Evolutionary conservation across 495 filamentous ascomycete species (phyloP), one percentile per base, ranked within the genome.

Genomic region (Penicillium verhagenii): DNA sequence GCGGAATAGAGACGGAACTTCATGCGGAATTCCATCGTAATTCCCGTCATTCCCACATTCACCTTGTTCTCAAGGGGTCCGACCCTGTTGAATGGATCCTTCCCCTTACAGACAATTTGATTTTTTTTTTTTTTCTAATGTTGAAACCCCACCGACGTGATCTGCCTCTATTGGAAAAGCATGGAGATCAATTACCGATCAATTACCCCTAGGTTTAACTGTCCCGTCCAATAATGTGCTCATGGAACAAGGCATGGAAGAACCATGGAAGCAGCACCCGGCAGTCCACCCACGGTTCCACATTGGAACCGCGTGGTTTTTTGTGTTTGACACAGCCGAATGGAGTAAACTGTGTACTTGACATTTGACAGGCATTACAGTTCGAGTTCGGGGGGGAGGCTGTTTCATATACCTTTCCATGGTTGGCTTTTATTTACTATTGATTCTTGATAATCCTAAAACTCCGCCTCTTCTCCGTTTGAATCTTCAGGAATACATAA

Each of bases 331-430:
- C 8, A 28, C 21, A 14, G 19, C 42, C 42, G 23, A 14, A 45
- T 45, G 21, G 42, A 45, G 42, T 45, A 45, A 26, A 45, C 23
- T 45, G 42, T 45, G 23, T 45, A 45, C 42, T n/a, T n/a, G n/a
- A n/a, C n/a, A n/a, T n/a, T n/a, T n/a, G n/a, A n/a, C n/a, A n/a
- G n/a, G n/a, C n/a, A n/a, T n/a, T n/a, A n/a, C n/a, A n/a, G n/a
- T n/a, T n/a, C n/a, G n/a, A n/a, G n/a, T n/a, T n/a, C n/a, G n/a
- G n/a, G n/a, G n/a, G n/a, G n/a, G n/a, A n/a, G n/a, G n/a, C n/a
- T n/a, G n/a, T n/a, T 43, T 24, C 18, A 43, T 43, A 11, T 24
- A 21, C n/a, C n/a, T n/a, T n/a, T n/a, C n/a, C n/a, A n/a, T n/a
- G n/a, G n/a, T n/a, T n/a, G n/a, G n/a, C n/a, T n/a, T n/a, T n/a